A percentile compares a stretch with the other conserved stretches of the same genome.
These are phyloP conservation scores for Populus euphratica DNA, from an alignment of 345 rosid genomes.

Conservation along the genomic window DNA sequence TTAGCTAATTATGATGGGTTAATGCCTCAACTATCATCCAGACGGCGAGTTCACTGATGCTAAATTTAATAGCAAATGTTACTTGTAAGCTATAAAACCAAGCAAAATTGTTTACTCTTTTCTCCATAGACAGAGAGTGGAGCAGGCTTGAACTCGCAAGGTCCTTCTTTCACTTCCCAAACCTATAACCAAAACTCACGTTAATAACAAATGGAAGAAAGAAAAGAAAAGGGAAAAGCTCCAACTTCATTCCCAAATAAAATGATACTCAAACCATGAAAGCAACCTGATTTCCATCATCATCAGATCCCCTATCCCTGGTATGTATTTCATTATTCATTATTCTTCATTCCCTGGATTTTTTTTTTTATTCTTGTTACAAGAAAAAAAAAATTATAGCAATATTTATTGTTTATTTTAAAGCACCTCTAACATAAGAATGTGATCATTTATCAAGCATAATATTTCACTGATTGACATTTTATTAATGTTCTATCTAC, in stretches of 20 bases:
- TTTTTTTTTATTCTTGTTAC: too few species aligned
- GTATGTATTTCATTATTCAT: constrained; percentile 74
- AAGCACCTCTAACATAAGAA: too few species aligned
- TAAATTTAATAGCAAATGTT: not conserved
- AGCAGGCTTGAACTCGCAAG: constrained; percentile 79
- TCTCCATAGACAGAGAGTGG: constrained; percentile 57
- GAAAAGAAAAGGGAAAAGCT: not conserved
- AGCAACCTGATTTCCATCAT: constrained; percentile 66
- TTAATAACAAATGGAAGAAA: not conserved
- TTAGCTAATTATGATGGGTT: not conserved
- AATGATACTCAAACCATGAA: not conserved
- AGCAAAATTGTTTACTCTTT: constrained; percentile 24
- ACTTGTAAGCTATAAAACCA: not conserved
- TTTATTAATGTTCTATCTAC: too few species aligned
- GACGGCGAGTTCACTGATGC: not conserved
- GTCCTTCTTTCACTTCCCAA: constrained; percentile 77
- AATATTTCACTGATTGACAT: too few species aligned
- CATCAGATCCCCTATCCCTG: constrained; percentile 92
- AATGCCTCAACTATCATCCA: not conserved
- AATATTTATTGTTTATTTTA: too few species aligned
- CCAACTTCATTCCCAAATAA: not conserved
- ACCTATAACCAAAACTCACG: constrained; percentile 43
- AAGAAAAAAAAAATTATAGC: too few species aligned
- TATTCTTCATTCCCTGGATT: too few species aligned
- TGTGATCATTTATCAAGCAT: too few species aligned